These are phyloP conservation scores for Pholiota molesta DNA, from an alignment of 768 basidiomycete species.

Conservation along the genomic window DNA sequence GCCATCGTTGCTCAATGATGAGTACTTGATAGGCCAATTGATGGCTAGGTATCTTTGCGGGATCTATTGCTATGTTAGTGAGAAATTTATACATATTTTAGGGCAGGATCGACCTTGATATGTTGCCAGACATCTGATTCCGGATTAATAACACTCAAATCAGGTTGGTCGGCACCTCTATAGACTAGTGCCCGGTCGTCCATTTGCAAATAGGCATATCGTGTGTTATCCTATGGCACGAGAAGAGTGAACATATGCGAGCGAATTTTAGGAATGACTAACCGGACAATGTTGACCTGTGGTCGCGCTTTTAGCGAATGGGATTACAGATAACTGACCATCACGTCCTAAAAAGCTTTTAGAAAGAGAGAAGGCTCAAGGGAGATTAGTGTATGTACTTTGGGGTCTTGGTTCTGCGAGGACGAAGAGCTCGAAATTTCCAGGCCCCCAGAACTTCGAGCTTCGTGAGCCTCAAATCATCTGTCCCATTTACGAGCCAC, in stretches of 20 bases:
- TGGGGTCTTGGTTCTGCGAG: slow-evolving; percentile 58
- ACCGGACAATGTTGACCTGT: slow-evolving; percentile 92
- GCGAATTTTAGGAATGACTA: slow-evolving; percentile 28
- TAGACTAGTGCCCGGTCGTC: slow-evolving; percentile 94
- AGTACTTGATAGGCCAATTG: slow-evolving; percentile 95
- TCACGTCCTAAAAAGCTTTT: slow-evolving; percentile 45
- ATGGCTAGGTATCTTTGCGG: slow-evolving; percentile 85
- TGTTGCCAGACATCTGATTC: slow-evolving; percentile 98
- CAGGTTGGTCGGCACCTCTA: slow-evolving; percentile 95
- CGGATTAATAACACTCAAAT: slow-evolving; percentile 97
- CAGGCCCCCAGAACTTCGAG: slow-evolving; percentile 88
- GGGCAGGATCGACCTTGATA: slow-evolving; percentile 65
- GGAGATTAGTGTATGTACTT: slow-evolving; percentile 39
- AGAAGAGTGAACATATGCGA: neutral
- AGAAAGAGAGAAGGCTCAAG: neutral
- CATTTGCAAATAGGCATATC: slow-evolving; percentile 94
- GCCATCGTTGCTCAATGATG: slow-evolving; percentile 88
- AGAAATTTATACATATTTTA: neutral
- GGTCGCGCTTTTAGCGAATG: slow-evolving; percentile 94
- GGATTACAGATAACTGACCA: slow-evolving; percentile 80
- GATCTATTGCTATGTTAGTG: slow-evolving; percentile 50
- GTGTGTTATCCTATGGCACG: slow-evolving; percentile 81
- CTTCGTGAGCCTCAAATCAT: neutral
- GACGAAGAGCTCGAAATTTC: slow-evolving; percentile 87
- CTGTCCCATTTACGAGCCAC: slow-evolving; percentile 22